These are phyloP conservation scores for Halenospora varia DNA, from an alignment of 495 filamentous ascomycete genomes.

Conservation along the genomic window DNA sequence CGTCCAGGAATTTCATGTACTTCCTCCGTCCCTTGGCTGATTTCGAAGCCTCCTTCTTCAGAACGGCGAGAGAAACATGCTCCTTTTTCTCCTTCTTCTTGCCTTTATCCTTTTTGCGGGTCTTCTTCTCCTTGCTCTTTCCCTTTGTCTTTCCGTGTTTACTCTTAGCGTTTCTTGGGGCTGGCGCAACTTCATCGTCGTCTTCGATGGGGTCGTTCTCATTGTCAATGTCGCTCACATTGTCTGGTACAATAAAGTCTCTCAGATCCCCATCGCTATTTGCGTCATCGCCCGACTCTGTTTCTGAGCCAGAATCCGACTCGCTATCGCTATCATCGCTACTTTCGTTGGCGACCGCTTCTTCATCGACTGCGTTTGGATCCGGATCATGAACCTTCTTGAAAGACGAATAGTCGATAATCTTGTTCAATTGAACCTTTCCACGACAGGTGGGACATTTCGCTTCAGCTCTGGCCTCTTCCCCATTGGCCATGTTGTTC, in stretches of 20 bases:
- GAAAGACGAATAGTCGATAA: slow-evolving; percentile 74
- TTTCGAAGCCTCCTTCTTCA: slow-evolving; percentile 60
- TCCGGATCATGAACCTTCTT: slow-evolving; percentile 61
- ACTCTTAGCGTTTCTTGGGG: slow-evolving; percentile 12
- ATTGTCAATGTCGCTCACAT: slow-evolving; percentile 22
- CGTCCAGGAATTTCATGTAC: slow-evolving; percentile 64
- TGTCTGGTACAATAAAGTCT: slow-evolving; percentile 56
- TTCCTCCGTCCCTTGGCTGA: slow-evolving; percentile 56
- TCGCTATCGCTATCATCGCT: slow-evolving; percentile 29
- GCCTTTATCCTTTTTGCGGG: slow-evolving; percentile 26
- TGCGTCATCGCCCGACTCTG: slow-evolving; percentile 37
- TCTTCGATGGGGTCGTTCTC: slow-evolving; percentile 6
- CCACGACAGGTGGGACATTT: slow-evolving; percentile 78
- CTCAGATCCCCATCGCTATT: slow-evolving; percentile 45
- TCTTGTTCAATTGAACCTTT: slow-evolving; percentile 55
- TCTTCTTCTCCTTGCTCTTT: slow-evolving; percentile 31
- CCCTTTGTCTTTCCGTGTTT: slow-evolving; percentile 21
- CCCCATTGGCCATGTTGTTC: slow-evolving; percentile 47
- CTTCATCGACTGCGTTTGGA: slow-evolving; percentile 25
- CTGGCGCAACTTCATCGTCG: slow-evolving; percentile 22
- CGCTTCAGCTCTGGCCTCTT: slow-evolving; percentile 48
- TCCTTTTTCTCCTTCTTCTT: slow-evolving; percentile 2
- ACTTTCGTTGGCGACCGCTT: neutral
- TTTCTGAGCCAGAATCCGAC: slow-evolving; percentile 37
- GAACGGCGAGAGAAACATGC: slow-evolving; percentile 50